These are phyloP conservation scores for Simmondsia chinensis DNA, from an alignment of 148 eudicot genomes.

Conservation along the genomic window DNA sequence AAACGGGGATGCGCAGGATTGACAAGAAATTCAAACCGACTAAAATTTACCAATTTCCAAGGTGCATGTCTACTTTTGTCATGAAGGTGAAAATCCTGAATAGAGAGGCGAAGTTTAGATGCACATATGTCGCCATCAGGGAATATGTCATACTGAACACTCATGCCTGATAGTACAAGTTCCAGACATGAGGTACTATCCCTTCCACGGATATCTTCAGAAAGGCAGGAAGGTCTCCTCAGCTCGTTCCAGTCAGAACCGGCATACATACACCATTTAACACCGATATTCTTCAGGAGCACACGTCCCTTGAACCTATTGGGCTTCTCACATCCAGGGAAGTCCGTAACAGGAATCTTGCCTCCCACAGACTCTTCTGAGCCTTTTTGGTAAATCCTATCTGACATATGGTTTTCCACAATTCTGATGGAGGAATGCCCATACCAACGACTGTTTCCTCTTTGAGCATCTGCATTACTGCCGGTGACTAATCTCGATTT, in stretches of 20 bases:
- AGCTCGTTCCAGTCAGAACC: conserved; percentile 81
- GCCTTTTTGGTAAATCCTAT: conserved; percentile 15
- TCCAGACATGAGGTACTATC: conserved; percentile 54
- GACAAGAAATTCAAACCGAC: not conserved
- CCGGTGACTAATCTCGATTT: conserved; percentile 15
- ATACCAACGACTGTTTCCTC: conserved; percentile 65
- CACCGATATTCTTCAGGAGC: conserved; percentile 48
- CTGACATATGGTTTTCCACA: conserved; percentile 65
- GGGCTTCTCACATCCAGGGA: conserved; percentile 15
- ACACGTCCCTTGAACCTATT: conserved; percentile 52
- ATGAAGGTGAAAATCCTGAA: conserved; percentile 59
- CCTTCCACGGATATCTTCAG: conserved; percentile 33
- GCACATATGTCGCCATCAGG: conserved; percentile 61
- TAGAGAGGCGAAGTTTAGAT: conserved; percentile 47
- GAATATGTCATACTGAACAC: conserved; percentile 40
- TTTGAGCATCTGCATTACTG: conserved; percentile 21
- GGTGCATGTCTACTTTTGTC: conserved; percentile 77
- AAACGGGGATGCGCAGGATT: not conserved
- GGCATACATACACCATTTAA: conserved; percentile 69
- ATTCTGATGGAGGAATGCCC: conserved; percentile 37
- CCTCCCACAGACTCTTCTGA: conserved; percentile 17
- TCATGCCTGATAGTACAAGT: conserved; percentile 52
- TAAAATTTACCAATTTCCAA: conserved; percentile 68
- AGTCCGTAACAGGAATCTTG: conserved; percentile 12
- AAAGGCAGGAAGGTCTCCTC: conserved; percentile 18